Percentiles rank a stretch among this genome's conserved stretches.
Conservation (phyloP, 495 filamentous ascomycete genomes). For the Podospora pseudocomata region DNA sequence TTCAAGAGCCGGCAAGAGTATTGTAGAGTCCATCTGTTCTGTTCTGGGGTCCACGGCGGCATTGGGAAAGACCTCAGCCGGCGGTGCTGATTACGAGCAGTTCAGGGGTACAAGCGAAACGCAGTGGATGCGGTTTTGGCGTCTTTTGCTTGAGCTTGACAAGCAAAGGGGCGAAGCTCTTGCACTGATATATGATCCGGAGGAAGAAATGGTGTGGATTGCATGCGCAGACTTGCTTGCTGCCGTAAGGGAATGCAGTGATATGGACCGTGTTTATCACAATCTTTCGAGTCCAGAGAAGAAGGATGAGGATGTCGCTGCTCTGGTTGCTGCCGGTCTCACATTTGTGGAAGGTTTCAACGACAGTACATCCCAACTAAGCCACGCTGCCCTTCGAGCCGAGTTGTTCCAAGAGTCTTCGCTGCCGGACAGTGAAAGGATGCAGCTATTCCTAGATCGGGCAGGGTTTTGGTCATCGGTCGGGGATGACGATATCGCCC, state of each 20-base stretch:
- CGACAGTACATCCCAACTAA: constrained; percentile 57
- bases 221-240: constrained; percentile 75
- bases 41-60: constrained; percentile 62
- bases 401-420: constrained; percentile 70
- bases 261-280: constrained; percentile 64
- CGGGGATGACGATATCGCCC: constrained; percentile 62
- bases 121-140: constrained; percentile 88
- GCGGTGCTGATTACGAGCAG: constrained; percentile 67
- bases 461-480: constrained; percentile 69
- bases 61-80: constrained; percentile 55
- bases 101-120: constrained; percentile 67
- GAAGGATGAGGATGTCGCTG: constrained; percentile 36
- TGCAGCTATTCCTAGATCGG: constrained; percentile 67
- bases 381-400: constrained; percentile 54
- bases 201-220: constrained; percentile 72
- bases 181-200: constrained; percentile 67
- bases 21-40: constrained; percentile 65
- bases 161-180: constrained; percentile 75
- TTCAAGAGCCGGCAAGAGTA: constrained; percentile 46
- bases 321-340: constrained; percentile 56
- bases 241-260: constrained; percentile 72
- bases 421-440: constrained; percentile 61
- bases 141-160: constrained; percentile 79
- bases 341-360: constrained; percentile 60
- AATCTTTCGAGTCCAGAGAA: constrained; percentile 45